phyloP scores from a whole-genome alignment of 2,329 filamentous ascomycete species.

The Verticillium tricorpus region DNA sequence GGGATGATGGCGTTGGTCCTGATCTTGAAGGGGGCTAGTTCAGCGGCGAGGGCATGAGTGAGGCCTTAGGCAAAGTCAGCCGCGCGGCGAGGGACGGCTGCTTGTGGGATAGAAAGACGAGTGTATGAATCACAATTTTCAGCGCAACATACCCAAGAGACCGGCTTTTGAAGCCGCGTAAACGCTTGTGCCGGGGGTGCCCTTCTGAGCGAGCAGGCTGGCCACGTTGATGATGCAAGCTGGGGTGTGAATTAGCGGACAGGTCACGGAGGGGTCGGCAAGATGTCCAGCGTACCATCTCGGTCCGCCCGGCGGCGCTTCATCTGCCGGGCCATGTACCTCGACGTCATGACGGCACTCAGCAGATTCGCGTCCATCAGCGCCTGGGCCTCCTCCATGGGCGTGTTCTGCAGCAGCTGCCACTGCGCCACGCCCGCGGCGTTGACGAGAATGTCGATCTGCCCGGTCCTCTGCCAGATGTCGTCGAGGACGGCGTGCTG shows the following conservation, averaged over 20 bases:
- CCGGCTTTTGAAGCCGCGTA: slow-evolving; percentile 82
- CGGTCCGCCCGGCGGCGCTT: slow-evolving; percentile 21
- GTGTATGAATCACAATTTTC: slow-evolving; percentile 6
- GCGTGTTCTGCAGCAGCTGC: slow-evolving; percentile 55
- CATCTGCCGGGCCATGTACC: slow-evolving; percentile 44
- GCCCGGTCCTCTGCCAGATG: slow-evolving; percentile 13
- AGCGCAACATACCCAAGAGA: slow-evolving; percentile 53
- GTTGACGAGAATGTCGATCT: slow-evolving; percentile 65
- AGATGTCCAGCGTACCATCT: slow-evolving; percentile 15
- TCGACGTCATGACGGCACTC: slow-evolving; percentile 60
- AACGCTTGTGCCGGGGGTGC: slow-evolving; percentile 64
- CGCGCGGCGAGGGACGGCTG: neutral
- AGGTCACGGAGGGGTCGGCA: neutral
- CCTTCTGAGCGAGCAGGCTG: slow-evolving; percentile 67
- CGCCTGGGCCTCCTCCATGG: slow-evolving; percentile 43
- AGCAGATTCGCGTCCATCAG: slow-evolving; percentile 68
- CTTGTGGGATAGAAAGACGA: neutral
- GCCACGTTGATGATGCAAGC: slow-evolving; percentile 78
- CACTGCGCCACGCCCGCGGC: slow-evolving; percentile 70
- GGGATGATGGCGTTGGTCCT: slow-evolving; percentile 78
- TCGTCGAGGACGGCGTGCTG: slow-evolving; percentile 9
- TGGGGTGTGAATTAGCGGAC: slow-evolving; percentile 15
- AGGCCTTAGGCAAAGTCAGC: slow-evolving; percentile 43
- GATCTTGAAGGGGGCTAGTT: slow-evolving; percentile 57
- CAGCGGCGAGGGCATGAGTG: slow-evolving; percentile 61